phyloP scores from a whole-genome alignment of 2,329 filamentous ascomycete species.

The Alternaria dauci region DNA sequence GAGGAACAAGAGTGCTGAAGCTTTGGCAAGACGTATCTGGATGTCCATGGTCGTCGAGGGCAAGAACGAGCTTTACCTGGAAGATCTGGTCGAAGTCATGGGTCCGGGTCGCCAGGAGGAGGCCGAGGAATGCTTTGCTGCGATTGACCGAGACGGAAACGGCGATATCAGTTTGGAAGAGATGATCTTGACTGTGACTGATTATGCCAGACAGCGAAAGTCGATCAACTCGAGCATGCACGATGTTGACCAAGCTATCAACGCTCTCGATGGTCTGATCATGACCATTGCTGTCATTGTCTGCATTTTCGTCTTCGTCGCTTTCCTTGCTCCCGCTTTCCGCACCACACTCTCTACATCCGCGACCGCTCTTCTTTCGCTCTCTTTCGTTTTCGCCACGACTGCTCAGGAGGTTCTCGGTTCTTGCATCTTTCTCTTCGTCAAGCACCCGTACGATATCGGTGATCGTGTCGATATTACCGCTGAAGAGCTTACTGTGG shows the following conservation, averaged over 20 bases:
- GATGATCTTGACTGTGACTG: conserved; percentile 87
- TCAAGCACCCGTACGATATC: conserved; percentile 97
- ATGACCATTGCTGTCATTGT: conserved; percentile 82
- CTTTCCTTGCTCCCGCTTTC: conserved; percentile 88
- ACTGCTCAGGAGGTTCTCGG: conserved; percentile 96
- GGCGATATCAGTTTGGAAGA: conserved; percentile 95
- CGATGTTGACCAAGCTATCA: conserved; percentile 93
- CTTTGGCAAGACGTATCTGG: conserved; percentile 94
- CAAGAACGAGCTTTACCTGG: conserved; percentile 76
- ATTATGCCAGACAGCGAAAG: conserved; percentile 86
- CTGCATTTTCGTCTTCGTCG: conserved; percentile 84
- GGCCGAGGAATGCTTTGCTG: conserved; percentile 83
- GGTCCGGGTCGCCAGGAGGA: conserved; percentile 76
- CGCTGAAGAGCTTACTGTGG: conserved; percentile 76
- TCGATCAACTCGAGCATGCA: conserved; percentile 93
- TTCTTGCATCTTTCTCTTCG: conserved; percentile 97
- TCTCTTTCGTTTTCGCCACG: conserved; percentile 95
- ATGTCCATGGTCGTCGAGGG: conserved; percentile 97
- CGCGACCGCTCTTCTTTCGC: conserved; percentile 87
- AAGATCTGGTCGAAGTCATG: conserved; percentile 89
- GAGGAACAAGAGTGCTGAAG: conserved; percentile 82
- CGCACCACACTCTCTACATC: conserved; percentile 86
- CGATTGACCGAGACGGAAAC: conserved; percentile 86
- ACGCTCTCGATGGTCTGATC: conserved; percentile 86
- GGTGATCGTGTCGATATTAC: conserved; percentile 90